Base-by-base conservation (phyloP, 129 eudicot species). In the Erigeron canadensis region DNA sequence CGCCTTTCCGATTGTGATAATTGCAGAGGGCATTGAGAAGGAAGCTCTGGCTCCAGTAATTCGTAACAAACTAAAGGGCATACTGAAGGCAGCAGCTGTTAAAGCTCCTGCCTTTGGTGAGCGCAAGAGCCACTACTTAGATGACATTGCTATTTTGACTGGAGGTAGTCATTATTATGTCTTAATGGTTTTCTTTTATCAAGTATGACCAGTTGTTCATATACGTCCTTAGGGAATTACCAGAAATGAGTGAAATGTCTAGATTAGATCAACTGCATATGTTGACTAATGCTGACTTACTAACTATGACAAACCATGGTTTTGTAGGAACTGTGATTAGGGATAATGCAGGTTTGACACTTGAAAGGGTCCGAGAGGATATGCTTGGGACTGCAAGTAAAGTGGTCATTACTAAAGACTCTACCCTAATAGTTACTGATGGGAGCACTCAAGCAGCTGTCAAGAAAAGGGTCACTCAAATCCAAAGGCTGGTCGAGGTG, bases 81-180 rank as follows among this genome's bases (percentile, higher is more conserved):
- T 70, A 40, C 67, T 92, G 39, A 89, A 92, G 80, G 96, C 91
- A 50, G 96, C 89, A 65, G 98, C 96, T 11, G 82, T 89, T 41
- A 92, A 89, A 80, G 98, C 98, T 80, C 98, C 98, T 46, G 86
- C 95, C 47, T 89, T 92, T 15, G 89, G 91, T 60, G 91, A 89
- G 41, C 86, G 92, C 34, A 89, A 92, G 69, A 92, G 98, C 81
- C 95, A 92, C 71, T 89, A 75, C 83, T 79, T 92, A 63, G 98
- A 93, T 72, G 98, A 89, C 79, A 85, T 93, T 63, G 98, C 96
- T 65, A 79, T 84, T 74, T 85, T 92, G 76, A 92, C 98, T 10
- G 90, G 91, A 86, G 98, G 98, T 92, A 79, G 77, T 61, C 21
- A 37, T 38, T 28, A 10, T 66, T 51, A n/a, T 13, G 28, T 13